Evolutionary conservation across 805 yeast species (phyloP), one percentile per base, ranked within the genome.

Genomic region (Candida sphagnicola): DNA sequence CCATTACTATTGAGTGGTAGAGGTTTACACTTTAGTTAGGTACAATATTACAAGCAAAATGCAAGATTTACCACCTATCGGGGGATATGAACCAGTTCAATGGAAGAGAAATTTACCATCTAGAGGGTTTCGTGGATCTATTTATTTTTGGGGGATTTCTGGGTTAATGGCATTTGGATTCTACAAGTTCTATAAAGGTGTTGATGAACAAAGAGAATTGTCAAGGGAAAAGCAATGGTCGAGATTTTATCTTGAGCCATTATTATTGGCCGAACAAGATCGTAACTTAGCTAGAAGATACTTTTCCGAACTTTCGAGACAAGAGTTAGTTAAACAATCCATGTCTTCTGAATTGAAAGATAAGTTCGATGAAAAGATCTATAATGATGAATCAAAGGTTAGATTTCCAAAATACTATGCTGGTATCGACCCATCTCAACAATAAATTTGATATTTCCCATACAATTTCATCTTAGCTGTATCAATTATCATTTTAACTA

Each of bases 51-150:
- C 23, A 31, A 21, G 24, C 10, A 37, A 18, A 14, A 69, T 69
- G 74, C 95, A 87, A 72, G 95, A 87, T 56, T 67, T 87, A 56
- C 95, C 95, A 54, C 95, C 95, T 41, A 70, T 77, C 51, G 87
- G 85, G 41, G 95, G 95, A 45, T 86, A 87, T 54, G 89, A 83
- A 47, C 83, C 85, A 31, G 77, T 87, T 44, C 95, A 86, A 67
- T 87, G 95, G 95, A 83, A 82, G 66, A 77, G 95, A 59, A 82
- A 86, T 61, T 65, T 87, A 35, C 95, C 95, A 17, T 67, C 91
- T 2, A 72, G 95, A 49, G 95, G 95, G 2, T 86, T 86, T 67
- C 70, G 91, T 41, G 93, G 95, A 12, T 66, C 78, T 31, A 70
- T 85, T 31, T 86, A 82, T 67, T 72, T 86, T 43, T 77, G 77